Evolutionary conservation across 2,329 filamentous ascomycete genomes (phyloP), one percentile per base, ranked within the genome.

Genomic region (Karstenula rhodostoma): DNA sequence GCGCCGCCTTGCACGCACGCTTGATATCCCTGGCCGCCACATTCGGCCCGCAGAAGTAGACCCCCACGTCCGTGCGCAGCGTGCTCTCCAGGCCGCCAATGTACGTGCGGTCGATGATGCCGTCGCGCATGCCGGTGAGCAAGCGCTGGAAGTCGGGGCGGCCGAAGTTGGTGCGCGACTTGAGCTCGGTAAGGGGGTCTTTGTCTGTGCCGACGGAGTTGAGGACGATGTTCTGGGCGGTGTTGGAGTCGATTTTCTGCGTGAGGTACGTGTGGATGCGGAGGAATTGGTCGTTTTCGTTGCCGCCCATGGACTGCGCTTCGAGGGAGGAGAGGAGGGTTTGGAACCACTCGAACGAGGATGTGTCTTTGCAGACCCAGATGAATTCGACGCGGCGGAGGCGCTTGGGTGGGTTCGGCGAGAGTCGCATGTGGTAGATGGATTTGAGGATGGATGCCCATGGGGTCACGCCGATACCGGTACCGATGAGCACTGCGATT

Each of bases 331-430:
- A 92, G 17, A 99, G 86, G 0, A 99, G 88, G 1, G 91, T 93
- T 77, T 99, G 95, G 84, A 99, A 98, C 95, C 95, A 99, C 81
- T 98, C 95, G 73, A 99, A 99, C 0, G 94, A 97, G 35, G 87
- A 91, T 0, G 94, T 97, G 74, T 97, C 94, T 78, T 92, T 95
- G 86, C 94, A 97, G 54, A 98, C 90, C 95, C 95, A 99, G 82
- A 99, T 96, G 80, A 99, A 99, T 78, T 99, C 95, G 33, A 99
- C 94, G 77, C 95, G 90, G 61, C 93, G 91, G 49, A 99, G 89
- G 74, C 94, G 92, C 52, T 87, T 89, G 1, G 94, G 94, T 25
- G 94, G 92, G 82, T 97, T 95, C 8, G 94, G 94, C 17, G 90
- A 88, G 66, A 95, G 90, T 64, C 95, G 93, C 73, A 96, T 85